Conservation (phyloP, 2,329 filamentous ascomycete species). For the Neocatenulostroma microsporum region DNA sequence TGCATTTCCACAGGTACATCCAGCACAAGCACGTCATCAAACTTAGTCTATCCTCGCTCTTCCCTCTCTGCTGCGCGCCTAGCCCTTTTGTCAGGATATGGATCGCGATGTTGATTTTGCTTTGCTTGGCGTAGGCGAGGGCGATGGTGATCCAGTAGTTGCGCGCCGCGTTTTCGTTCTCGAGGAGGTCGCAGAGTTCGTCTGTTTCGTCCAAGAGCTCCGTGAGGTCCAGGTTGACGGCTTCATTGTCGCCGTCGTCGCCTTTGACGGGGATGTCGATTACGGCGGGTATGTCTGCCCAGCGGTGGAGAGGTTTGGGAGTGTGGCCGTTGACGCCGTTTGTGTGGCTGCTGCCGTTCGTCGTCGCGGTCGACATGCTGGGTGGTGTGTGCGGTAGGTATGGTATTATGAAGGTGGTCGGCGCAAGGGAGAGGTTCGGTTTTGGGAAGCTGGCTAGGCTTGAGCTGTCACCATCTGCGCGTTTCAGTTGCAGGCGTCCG, state of each 20-base stretch:
- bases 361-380: constrained; percentile 45
- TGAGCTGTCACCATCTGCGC: too few species aligned
- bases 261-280: constrained; percentile 58
- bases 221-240: constrained; percentile 89
- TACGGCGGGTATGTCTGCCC: constrained; percentile 54
- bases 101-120: constrained; percentile 77
- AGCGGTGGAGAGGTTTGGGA: constrained; percentile 39
- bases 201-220: constrained; percentile 81
- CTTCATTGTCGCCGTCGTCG: constrained; percentile 54
- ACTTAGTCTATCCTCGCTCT: constrained; percentile 73
- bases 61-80: constrained; percentile 55
- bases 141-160: constrained; percentile 98
- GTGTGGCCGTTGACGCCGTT: constrained; percentile 46
- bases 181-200: constrained; percentile 91
- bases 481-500: too few species aligned
- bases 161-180: constrained; percentile 85
- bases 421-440: too few species aligned
- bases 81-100: constrained; percentile 66
- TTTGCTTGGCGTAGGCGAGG: constrained; percentile 91
- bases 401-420: constrained; percentile 4
- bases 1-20: constrained; percentile 84
- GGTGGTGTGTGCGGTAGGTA: not conserved
- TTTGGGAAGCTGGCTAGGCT: too few species aligned
- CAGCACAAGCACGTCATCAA: constrained; percentile 80
- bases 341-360: constrained; percentile 40